Conservation (phyloP, 2,329 filamentous ascomycete species). For the Fusarium albosuccineum region DNA sequence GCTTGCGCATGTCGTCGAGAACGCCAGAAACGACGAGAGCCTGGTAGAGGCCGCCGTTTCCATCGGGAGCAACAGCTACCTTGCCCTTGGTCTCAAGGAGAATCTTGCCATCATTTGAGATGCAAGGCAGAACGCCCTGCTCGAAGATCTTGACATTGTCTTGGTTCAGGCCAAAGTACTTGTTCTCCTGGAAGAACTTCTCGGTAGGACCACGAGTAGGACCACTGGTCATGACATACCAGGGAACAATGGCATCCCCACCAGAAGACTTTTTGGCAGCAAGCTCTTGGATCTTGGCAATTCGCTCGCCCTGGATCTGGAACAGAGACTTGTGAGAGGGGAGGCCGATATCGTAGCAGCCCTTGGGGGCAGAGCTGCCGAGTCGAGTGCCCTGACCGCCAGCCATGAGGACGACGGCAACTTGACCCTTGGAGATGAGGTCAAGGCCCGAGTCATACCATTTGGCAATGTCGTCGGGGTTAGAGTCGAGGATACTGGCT, state of each 20-base stretch:
- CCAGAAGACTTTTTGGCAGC: slow-evolving; percentile 76
- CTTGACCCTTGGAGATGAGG: slow-evolving; percentile 80
- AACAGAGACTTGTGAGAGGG: slow-evolving; percentile 95
- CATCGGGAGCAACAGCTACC: slow-evolving; percentile 95
- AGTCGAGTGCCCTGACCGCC: slow-evolving; percentile 96
- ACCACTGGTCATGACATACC: slow-evolving; percentile 99
- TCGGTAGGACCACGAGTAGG: slow-evolving; percentile 94
- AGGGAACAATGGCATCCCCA: slow-evolving; percentile 78
- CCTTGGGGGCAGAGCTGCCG: slow-evolving; percentile 95
- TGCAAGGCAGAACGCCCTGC: slow-evolving; percentile 95
- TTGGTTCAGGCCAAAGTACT: slow-evolving; percentile 89
- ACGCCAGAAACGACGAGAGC: slow-evolving; percentile 85
- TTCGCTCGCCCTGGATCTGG: slow-evolving; percentile 96
- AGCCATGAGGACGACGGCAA: slow-evolving; percentile 94
- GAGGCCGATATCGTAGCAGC: slow-evolving; percentile 96
- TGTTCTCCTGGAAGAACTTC: slow-evolving; percentile 89
- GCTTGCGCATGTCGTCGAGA: slow-evolving; percentile 87
- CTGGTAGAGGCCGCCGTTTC: slow-evolving; percentile 97
- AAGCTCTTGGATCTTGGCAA: slow-evolving; percentile 85
- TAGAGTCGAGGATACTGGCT: slow-evolving; percentile 92
- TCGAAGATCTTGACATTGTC: slow-evolving; percentile 94
- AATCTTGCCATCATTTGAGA: slow-evolving; percentile 98
- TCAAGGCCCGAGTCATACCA: slow-evolving; percentile 90
- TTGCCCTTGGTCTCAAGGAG: slow-evolving; percentile 90
- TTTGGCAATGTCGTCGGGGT: slow-evolving; percentile 78